Conservation (phyloP, 1,284 basidiomycete species). For the Marasmius tenuissimus region DNA sequence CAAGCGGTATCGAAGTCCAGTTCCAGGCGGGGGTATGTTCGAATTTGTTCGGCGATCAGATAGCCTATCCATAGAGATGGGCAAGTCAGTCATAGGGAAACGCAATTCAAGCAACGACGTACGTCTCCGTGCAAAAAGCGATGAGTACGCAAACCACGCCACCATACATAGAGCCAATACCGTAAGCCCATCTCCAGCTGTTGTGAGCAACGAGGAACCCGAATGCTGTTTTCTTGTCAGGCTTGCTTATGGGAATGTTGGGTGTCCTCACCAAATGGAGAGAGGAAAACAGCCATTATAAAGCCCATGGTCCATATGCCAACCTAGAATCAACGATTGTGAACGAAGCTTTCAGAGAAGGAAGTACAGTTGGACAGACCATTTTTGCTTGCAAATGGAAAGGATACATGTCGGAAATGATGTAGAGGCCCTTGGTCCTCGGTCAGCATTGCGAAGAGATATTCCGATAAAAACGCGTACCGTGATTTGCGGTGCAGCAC, state of each 20-base stretch:
- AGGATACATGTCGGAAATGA: slow-evolving; percentile 65
- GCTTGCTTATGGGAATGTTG: slow-evolving; percentile 42
- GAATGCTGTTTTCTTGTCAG: slow-evolving; percentile 58
- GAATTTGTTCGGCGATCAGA: slow-evolving; percentile 61
- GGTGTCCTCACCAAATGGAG: slow-evolving; percentile 35
- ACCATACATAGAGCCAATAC: slow-evolving; percentile 62
- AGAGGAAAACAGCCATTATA: slow-evolving; percentile 55
- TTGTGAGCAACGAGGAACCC: slow-evolving; percentile 60
- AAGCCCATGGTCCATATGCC: slow-evolving; percentile 69
- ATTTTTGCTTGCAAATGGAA: slow-evolving; percentile 69
- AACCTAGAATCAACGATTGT: slow-evolving; percentile 30
- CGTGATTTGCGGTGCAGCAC: slow-evolving; percentile 63
- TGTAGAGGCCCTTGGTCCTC: slow-evolving; percentile 45
- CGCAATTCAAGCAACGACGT: slow-evolving; percentile 17
- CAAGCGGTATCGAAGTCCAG: slow-evolving; percentile 53
- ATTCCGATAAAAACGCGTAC: slow-evolving; percentile 29
- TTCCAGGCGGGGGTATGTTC: slow-evolving; percentile 40
- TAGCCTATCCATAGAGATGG: slow-evolving; percentile 39
- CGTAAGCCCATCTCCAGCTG: slow-evolving; percentile 73
- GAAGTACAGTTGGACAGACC: slow-evolving; percentile 23
- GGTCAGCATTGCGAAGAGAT: not conserved
- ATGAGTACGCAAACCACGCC: slow-evolving; percentile 58
- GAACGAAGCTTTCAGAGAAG: not conserved
- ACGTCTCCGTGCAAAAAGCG: slow-evolving; percentile 64
- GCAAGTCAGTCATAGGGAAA: not conserved